Evolutionary conservation across 805 yeast genomes (phyloP), one percentile per base, ranked within the genome.

Genomic region (Alloascoidea hylecoeti): DNA sequence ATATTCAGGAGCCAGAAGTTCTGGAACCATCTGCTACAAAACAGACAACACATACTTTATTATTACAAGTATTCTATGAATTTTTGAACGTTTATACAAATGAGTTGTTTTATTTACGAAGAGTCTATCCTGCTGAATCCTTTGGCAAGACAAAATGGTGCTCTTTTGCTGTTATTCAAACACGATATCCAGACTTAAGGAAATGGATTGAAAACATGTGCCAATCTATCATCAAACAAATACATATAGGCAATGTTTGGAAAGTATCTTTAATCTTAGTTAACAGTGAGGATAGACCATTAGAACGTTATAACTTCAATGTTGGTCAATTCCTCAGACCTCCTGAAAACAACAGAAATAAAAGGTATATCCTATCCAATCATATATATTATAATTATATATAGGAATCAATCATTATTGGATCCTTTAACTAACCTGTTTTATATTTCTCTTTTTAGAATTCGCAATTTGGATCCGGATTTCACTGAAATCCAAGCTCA

Each of bases 81-180:
- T 66, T 74, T 38, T 42, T 77, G 9, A 55, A 60, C 2, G 70
- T 67, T 1, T 63, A 69, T 57, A 48, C 71, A 5, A 78, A 77
- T 42, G 72, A 72, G 33, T 59, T 78, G 1, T 52, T 78, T 36
- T 76, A 68, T 49, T 55, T 66, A 37, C 63, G 75, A 35, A 49
- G 55, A 1, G 53, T 80, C 0, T 80, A 80, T 46, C 78, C 78
- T 0, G 47, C 41, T 1, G 65, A 60, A 37, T 60, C 77, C 0
- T 81, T 70, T 48, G 58, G 55, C 16, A 49, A 50, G 9, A 55
- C 57, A 2, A 60, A 63, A 16, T 58, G 65, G 18, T 68, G 68
- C 45, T 66, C 65, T 35, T 41, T 59, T n/a, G 55, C 67, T 1
- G 60, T 64, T 3, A 53, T 57, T 42, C 61, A 60, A 39, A 56